Base-by-base conservation (phyloP, 257 asterid genomes). In the Fraxinus quadrangulata region DNA sequence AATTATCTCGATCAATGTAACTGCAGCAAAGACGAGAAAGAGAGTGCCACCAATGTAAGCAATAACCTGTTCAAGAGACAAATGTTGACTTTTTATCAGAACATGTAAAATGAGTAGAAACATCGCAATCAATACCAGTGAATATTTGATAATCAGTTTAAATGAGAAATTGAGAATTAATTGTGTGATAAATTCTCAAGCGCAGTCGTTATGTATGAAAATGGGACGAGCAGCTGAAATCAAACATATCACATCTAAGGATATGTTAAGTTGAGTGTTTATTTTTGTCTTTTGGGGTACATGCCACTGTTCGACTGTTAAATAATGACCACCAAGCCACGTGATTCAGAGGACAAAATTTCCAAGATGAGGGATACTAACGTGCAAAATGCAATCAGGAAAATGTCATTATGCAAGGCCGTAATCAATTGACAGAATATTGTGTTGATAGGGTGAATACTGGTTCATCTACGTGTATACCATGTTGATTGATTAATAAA, bases 1-100 rank as follows among this genome's bases (percentile, higher is more conserved):
- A 70, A 86, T 83, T 61, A 90, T 94, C 86, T 92, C 97, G 68
- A 88, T 47, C 78, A 94, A 73, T 21, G 97, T 92, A 26, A 89
- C 88, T 1, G 87, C 94, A 59, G 97, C 98, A 75, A 92, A 94
- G 72, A 92, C 87, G 26, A 94, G 96, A 87, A 94, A 94, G 78
- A 94, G 96, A 28, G 88, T 85, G 49, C 98, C 97, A 0, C 98
- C 97, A 70, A 88, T 87, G 81, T 92, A 92, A 34, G 94, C 95
- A 75, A 94, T 89, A 24, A 82, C 84, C 97, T 93, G 89, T 68
- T 61, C 34, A 80, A 73, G 5, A 77, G 13, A 77, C 66, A 42
- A 65, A 37, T 13, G 5, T 14, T 37, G 12, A 9, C 33, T 17
- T 16, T 47, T 21, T 34, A 33, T 69, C 34, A 63, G 19, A 63